These are phyloP conservation scores for Peronospora belbahrii DNA, from an alignment of 352 stramenopile genomes.

Conservation along the genomic window DNA sequence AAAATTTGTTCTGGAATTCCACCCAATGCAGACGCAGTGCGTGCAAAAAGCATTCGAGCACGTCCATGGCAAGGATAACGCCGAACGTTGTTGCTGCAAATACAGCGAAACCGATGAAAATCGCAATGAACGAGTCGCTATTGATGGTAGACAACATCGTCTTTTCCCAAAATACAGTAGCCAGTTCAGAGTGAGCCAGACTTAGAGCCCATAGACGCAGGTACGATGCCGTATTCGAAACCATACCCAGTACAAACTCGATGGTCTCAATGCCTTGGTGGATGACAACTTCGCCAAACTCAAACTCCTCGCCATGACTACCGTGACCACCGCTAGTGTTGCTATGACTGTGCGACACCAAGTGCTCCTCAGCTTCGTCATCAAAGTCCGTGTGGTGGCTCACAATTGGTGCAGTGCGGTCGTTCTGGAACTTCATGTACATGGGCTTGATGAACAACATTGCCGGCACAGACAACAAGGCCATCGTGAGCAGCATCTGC, in stretches of 20 bases:
- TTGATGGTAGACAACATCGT: constrained; percentile 97
- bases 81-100: constrained; percentile 94
- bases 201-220: constrained; percentile 98
- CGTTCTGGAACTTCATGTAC: constrained; percentile 77
- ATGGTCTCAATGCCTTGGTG: constrained; percentile 99
- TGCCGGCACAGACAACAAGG: constrained; percentile 92
- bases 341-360: constrained; percentile 40
- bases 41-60: constrained; percentile 99
- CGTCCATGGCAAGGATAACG: constrained; percentile 98
- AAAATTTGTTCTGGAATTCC: constrained; percentile 99
- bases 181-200: constrained; percentile 93
- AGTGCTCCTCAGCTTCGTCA: constrained; percentile 59
- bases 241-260: constrained; percentile 98
- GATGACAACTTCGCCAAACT: constrained; percentile 97
- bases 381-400: constrained; percentile 72
- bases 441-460: constrained; percentile 96
- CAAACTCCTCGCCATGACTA: constrained; percentile 78
- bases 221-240: constrained; percentile 99
- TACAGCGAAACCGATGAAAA: constrained; percentile 92
- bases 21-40: constrained; percentile 98
- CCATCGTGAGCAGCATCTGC: constrained; percentile 89
- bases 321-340: constrained; percentile 31
- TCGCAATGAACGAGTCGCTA: constrained; percentile 93
- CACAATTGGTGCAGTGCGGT: constrained; percentile 42
- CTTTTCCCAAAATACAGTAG: constrained; percentile 97